Evolutionary conservation across 148 eudicot species (phyloP).

Genomic region (Camellia japonica): DNA sequence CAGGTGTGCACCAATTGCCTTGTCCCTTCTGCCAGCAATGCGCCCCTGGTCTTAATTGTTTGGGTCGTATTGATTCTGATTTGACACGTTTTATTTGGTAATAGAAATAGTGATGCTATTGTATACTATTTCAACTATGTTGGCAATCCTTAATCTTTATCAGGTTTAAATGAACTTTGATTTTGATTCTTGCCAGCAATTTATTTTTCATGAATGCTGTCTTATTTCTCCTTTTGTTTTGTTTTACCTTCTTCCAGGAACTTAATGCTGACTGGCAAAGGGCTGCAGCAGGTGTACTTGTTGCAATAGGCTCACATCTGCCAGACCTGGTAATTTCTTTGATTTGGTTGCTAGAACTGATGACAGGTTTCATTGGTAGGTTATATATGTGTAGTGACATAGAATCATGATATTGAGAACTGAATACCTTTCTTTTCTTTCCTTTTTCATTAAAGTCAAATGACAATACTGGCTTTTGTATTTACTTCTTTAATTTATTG

Average conservation of each 20-base stretch:
- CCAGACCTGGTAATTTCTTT: conserved; percentile 79
- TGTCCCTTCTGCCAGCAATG: too few relatives aligned
- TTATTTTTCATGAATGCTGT: not conserved
- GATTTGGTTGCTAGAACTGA: conserved; percentile 12
- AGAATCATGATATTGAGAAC: not conserved
- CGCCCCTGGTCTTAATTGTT: too few relatives aligned
- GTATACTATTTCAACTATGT: not conserved
- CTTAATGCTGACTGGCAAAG: conserved; percentile 93
- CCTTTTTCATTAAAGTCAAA: not conserved
- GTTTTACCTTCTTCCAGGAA: conserved; percentile 49
- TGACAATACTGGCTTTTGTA: not conserved
- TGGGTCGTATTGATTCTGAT: too few relatives aligned
- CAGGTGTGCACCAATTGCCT: too few relatives aligned
- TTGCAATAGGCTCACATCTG: conserved; percentile 88
- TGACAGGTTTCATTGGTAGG: not conserved
- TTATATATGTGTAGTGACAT: not conserved
- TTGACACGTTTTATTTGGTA: too few relatives aligned
- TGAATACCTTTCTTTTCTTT: not conserved
- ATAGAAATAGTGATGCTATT: too few relatives aligned
- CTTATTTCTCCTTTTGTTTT: not conserved
- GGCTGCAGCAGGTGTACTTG: conserved; percentile 85
- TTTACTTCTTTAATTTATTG: not conserved
- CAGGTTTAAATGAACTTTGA: not conserved
- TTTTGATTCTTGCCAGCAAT: not conserved
- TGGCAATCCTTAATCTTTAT: not conserved